Evolutionary conservation across 2,329 filamentous ascomycete species (phyloP), one percentile per base, ranked within the genome.

Genomic region (Pyrenophora tritici-repentis): DNA sequence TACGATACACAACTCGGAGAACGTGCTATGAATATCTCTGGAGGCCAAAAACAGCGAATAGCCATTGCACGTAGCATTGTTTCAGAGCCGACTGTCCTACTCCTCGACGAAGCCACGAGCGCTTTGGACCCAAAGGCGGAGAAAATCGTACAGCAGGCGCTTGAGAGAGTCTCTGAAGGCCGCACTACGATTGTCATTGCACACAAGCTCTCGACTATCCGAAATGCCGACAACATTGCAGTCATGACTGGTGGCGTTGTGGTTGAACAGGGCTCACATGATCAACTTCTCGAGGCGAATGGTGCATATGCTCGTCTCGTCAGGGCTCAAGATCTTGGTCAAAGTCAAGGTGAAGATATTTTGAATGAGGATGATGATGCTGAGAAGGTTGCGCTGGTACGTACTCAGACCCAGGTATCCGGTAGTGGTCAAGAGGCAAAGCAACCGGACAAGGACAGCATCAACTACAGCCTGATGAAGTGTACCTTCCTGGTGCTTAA

Each of bases 151-250:
- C 94, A 97, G 73, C 89, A 89, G 38, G 94, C 94, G 13, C 81
- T 99, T 9, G 91, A 97, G 64, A 87, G 84, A 38, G 93, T 93
- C 17, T 83, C 92, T 0, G 82, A 87, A 57, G 91, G 91, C 22
- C 85, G 94, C 46, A 99, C 94, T 0, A 97, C 93, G 2, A 96
- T 97, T 64, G 89, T 92, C 6, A 97, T 99, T 73, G 94, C 94
- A 35, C 94, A 99, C 76, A 89, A 93, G 64, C 80, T 97, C 6
- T 96, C 91, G 0, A 99, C 94, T 4, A 96, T 97, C 76, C 91
- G 86, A 71, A 87, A 91, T 59, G 92, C 93, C 0, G 88, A 97
- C 73, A 97, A 96, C 67, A 97, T 99, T 62, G 90, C 96, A 16
- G 92, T 97, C 59, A 92, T 99, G 86, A 82, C 86, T 8, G 74